phyloP scores from a whole-genome alignment of 257 asterid species.

The Solanum phureja region DNA sequence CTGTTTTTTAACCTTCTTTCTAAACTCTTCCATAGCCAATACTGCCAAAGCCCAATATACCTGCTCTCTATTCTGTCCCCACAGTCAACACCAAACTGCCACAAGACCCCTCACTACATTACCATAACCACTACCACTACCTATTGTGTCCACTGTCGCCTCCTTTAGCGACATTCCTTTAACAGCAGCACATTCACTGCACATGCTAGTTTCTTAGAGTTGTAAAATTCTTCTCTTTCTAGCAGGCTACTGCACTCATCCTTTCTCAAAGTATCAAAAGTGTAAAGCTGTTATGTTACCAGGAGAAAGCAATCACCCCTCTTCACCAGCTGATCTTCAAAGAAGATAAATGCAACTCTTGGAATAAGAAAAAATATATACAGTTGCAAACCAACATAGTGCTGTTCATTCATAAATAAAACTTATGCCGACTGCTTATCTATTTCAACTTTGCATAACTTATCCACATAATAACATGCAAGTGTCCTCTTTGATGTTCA shows the following conservation, averaged over 20 bases:
- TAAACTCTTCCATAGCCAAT: not conserved
- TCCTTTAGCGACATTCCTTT: not conserved
- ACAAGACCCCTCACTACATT: not conserved
- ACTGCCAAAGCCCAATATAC: not conserved
- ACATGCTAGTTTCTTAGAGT: not conserved
- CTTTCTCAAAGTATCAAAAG: not conserved
- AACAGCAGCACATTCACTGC: not conserved
- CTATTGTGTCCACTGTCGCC: not conserved
- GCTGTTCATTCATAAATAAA: not conserved
- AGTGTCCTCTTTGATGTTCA: conserved; percentile 6
- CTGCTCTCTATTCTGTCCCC: not conserved
- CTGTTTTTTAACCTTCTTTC: not conserved
- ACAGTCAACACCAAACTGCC: not conserved
- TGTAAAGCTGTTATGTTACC: not conserved
- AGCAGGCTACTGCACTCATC: not conserved
- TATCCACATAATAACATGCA: not conserved
- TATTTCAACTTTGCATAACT: not conserved
- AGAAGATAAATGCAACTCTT: not conserved
- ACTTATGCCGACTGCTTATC: not conserved
- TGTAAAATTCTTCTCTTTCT: not conserved
- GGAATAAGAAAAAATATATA: not conserved
- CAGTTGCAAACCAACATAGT: not conserved
- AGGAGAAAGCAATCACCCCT: not conserved
- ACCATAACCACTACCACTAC: not conserved
- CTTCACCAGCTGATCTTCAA: not conserved